Base-by-base conservation (phyloP, 2,329 filamentous ascomycete genomes). In the Coniochaeta sp. region DNA sequence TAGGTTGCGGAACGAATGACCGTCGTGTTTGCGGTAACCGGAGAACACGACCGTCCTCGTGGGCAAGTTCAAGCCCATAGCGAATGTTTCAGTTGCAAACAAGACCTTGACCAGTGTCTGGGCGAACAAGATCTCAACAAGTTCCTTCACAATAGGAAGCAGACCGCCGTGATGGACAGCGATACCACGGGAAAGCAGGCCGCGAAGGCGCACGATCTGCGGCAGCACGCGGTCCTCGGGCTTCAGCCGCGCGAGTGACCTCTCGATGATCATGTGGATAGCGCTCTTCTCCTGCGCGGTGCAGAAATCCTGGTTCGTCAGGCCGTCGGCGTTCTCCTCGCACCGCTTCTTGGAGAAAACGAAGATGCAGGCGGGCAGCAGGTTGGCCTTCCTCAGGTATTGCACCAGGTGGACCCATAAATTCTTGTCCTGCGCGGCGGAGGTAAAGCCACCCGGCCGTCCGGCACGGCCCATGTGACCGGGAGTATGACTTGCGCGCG, bases 331-430 rank as follows among this genome's bases (percentile, higher is more conserved):
- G 71, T 98, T 99, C 71, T 98, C 92, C 73, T 99, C 95, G 68
- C 95, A 98, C 58, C 95, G 83, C 74, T 95, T 96, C 77, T 98
- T 99, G 2, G 95, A 99, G 74, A 99, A 99, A 60, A 99, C 93
- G 70, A 99, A 99, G 65, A 99, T 96, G 72, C 93, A 98, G 9
- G 90, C 91, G 0, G 95, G 95, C 3, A 99, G 83, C 4, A 99
- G 81, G 56, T 86, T 91, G 58, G 92, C 86, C 73, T 96, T 96
- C 68, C 88, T 90, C 59, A 99, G 80, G 73, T 91, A 92, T 69
- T 96, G 91, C 2, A 99, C 92, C 42, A 99, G 83, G 69, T 97
- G 91, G 38, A 98, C 93, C 95, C 95, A 99, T 8, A 97, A 82
- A 63, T 93, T 98, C 72, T 92, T 93, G 75, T 99, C 95, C 73